Evolutionary conservation across 139 green algal species (phyloP), one percentile per base, ranked within the genome.

Genomic region (Diplosphaera chodatii): DNA sequence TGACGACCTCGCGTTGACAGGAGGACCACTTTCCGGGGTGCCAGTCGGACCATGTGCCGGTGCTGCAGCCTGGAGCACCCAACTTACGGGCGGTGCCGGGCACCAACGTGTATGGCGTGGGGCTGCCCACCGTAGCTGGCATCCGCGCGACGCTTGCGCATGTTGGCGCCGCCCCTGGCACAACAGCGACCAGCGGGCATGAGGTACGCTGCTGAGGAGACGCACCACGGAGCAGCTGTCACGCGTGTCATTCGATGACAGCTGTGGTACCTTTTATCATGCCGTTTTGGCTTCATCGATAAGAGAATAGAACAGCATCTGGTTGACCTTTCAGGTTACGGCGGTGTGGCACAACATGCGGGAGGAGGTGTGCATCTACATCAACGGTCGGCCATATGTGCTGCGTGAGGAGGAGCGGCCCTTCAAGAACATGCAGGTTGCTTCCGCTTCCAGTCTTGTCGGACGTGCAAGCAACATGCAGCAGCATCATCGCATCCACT

Each of bases 261-360:
- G n/a, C n/a, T n/a, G n/a, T n/a, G n/a, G n/a, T n/a, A n/a, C n/a
- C n/a, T n/a, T n/a, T n/a, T n/a, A n/a, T n/a, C n/a, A n/a, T n/a
- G n/a, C n/a, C n/a, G n/a, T n/a, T n/a, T n/a, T n/a, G n/a, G n/a
- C n/a, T n/a, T n/a, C n/a, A n/a, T n/a, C n/a, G n/a, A n/a, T n/a
- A n/a, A n/a, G n/a, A n/a, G n/a, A n/a, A n/a, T n/a, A n/a, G 10
- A 48, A 10, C 37, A 20, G 37, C 37, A 48, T 48, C 37, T 48
- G 6, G 6, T 48, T 48, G 37, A 6, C 10, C 37, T 20, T 48
- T 20, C 10, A 48, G 37, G 37, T 48, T 10, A 48, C 37, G 10
- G 82, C 82, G 30, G 68, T 94, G 71, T 98, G 93, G 93, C 82
- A 93, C 84, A 96, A 98, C 88, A 94, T 97, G 91, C 75, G 93